These are phyloP conservation scores for Xenosphaeropsis pyriputrescens DNA, from an alignment of 2,329 filamentous ascomycete genomes.

Conservation along the genomic window DNA sequence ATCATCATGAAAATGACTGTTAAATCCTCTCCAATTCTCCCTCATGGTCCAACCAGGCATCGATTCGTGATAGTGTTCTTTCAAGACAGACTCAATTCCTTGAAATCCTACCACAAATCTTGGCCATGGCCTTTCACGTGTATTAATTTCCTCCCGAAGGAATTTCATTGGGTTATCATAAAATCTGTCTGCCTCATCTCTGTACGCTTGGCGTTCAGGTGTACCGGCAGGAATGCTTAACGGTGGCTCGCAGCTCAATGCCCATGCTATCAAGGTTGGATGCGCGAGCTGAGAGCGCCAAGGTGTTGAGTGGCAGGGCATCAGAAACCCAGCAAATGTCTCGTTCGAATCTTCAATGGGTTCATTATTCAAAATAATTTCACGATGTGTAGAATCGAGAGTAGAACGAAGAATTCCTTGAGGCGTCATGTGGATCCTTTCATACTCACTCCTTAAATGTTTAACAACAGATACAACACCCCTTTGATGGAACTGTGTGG, in stretches of 20 bases:
- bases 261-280: conserved; percentile 62
- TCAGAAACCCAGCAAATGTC: conserved; percentile 66
- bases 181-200: conserved; percentile 86
- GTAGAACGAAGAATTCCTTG: conserved; percentile 16
- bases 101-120: conserved; percentile 48
- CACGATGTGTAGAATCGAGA: no score
- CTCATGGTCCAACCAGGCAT: conserved; percentile 26
- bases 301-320: conserved; percentile 91
- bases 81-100: conserved; percentile 33
- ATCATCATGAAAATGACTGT: conserved; percentile 50
- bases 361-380: background rate
- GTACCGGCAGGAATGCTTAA: conserved; percentile 46
- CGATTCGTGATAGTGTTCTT: conserved; percentile 25
- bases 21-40: conserved; percentile 40
- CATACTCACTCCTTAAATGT: conserved; percentile 63
- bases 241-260: conserved; percentile 81
- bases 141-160: conserved; percentile 22
- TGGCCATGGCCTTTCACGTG: conserved; percentile 25
- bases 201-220: conserved; percentile 49
- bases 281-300: conserved; percentile 84
- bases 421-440: conserved; percentile 33
- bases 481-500: conserved; percentile 63
- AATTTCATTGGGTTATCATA: conserved; percentile 53
- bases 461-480: conserved; percentile 62
- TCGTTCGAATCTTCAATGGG: conserved; percentile 17